phyloP scores from a whole-genome alignment of 306 rosid species.

The Gillenia trifoliata region DNA sequence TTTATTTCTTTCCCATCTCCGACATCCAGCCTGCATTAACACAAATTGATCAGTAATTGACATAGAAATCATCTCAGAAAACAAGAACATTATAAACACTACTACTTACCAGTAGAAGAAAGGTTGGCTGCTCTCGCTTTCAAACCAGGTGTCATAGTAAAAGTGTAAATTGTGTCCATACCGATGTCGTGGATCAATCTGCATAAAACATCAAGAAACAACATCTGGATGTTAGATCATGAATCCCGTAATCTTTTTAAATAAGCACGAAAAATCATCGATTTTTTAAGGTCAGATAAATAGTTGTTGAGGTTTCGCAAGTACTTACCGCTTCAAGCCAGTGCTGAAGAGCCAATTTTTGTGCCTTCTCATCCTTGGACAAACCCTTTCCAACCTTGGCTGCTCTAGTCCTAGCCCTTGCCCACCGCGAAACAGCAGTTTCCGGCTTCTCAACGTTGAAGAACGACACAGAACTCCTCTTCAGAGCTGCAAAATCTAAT shows the following conservation, averaged over 20 bases:
- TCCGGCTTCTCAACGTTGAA: conserved; percentile 67
- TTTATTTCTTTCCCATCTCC: conserved; percentile 84
- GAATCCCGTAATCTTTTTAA: neutral
- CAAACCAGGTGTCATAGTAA: conserved; percentile 78
- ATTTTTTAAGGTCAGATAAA: neutral
- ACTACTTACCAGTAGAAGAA: conserved; percentile 78
- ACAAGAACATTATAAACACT: neutral
- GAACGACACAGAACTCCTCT: conserved; percentile 73
- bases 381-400: conserved; percentile 99
- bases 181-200: conserved; percentile 97
- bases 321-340: conserved; percentile 92
- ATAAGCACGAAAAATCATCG: neutral
- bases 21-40: conserved; percentile 64
- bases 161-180: conserved; percentile 90
- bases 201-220: conserved; percentile 10
- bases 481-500: conserved; percentile 66
- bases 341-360: conserved; percentile 85
- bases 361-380: conserved; percentile 95
- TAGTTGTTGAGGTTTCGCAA: neutral
- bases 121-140: conserved; percentile 77
- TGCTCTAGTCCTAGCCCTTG: conserved; percentile 89
- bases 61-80: neutral
- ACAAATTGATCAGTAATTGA: conserved; percentile 10
- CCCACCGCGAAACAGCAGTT: conserved; percentile 78
- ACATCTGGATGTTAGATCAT: neutral